A percentile compares a stretch with the other conserved stretches of the same genome.
phyloP scores from a whole-genome alignment of 805 yeast species.

The Metschnikowia anglica region DNA sequence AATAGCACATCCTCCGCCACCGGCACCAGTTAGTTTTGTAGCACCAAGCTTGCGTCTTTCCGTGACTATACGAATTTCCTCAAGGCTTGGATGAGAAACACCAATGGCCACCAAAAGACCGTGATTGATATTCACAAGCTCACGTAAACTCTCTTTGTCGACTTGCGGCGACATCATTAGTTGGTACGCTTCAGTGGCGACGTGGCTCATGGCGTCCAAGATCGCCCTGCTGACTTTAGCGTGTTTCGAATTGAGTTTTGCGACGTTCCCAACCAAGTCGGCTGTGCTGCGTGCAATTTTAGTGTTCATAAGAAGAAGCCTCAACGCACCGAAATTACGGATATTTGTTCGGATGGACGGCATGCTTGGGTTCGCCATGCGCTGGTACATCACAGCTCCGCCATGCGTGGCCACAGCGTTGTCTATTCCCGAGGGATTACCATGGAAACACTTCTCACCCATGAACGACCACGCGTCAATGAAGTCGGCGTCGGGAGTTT shows the following conservation, averaged over 20 bases:
- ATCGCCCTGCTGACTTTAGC: constrained; percentile 59
- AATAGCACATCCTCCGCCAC: constrained; percentile 98
- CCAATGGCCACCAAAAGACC: constrained; percentile 83
- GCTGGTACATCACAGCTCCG: constrained; percentile 89
- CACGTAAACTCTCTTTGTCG: constrained; percentile 49
- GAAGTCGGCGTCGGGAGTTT: constrained; percentile 47
- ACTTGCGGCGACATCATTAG: constrained; percentile 55
- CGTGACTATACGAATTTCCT: constrained; percentile 64
- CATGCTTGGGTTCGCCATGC: constrained; percentile 48
- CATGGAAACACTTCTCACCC: constrained; percentile 95
- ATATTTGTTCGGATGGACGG: constrained; percentile 67
- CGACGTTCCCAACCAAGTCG: constrained; percentile 74
- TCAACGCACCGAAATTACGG: constrained; percentile 71
- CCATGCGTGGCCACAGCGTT: constrained; percentile 95
- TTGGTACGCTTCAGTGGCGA: constrained; percentile 71
- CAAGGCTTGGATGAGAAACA: constrained; percentile 91
- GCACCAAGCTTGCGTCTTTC: constrained; percentile 70
- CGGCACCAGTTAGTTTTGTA: constrained; percentile 96
- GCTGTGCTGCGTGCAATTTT: constrained; percentile 87
- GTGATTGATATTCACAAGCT: constrained; percentile 78
- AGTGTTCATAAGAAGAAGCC: constrained; percentile 78
- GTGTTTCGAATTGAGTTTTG: constrained; percentile 48
- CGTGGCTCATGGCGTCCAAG: constrained; percentile 70
- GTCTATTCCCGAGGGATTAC: constrained; percentile 95
- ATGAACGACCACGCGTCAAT: constrained; percentile 86